Evolutionary conservation across 495 filamentous ascomycete species (phyloP).

Genomic region (Coniosporium apollinis): DNA sequence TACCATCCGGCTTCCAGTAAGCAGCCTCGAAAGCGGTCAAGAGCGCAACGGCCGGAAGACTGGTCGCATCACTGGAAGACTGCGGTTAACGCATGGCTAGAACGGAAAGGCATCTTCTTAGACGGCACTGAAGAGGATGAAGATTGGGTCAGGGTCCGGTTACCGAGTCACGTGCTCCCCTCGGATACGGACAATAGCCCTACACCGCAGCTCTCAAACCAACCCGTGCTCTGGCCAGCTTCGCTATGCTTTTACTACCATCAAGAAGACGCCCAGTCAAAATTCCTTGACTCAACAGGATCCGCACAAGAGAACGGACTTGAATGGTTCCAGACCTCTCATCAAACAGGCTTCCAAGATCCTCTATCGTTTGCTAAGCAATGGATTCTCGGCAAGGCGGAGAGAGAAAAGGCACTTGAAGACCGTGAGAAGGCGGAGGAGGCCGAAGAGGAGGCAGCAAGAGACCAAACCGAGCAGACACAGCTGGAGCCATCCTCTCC

Average conservation of each 20-base stretch:
- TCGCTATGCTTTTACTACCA: slow-evolving; percentile 13
- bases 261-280: too few species aligned
- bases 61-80: too few species aligned
- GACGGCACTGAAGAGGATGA: background rate
- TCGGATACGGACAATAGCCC: too few species aligned
- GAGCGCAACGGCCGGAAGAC: too few species aligned
- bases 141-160: slow-evolving; percentile 1
- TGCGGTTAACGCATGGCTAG: too few species aligned
- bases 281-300: too few species aligned
- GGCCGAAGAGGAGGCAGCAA: slow-evolving; percentile 21
- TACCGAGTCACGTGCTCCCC: too few species aligned
- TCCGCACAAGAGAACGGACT: too few species aligned
- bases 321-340: slow-evolving; percentile 15
- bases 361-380: slow-evolving; percentile 49
- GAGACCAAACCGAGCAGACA: slow-evolving; percentile 12
- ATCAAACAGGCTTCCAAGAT: slow-evolving; percentile 26
- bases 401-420: slow-evolving; percentile 29
- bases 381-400: slow-evolving; percentile 40
- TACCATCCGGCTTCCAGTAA: too few species aligned
- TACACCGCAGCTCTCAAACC: too few species aligned
- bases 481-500: slow-evolving; percentile 9
- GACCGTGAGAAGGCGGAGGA: slow-evolving; percentile 38
- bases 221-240: slow-evolving; percentile 15
- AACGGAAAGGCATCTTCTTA: too few species aligned
- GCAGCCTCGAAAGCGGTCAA: too few species aligned